Base-by-base conservation (phyloP, 768 basidiomycete genomes). In the Multifurca ochricompacta region DNA sequence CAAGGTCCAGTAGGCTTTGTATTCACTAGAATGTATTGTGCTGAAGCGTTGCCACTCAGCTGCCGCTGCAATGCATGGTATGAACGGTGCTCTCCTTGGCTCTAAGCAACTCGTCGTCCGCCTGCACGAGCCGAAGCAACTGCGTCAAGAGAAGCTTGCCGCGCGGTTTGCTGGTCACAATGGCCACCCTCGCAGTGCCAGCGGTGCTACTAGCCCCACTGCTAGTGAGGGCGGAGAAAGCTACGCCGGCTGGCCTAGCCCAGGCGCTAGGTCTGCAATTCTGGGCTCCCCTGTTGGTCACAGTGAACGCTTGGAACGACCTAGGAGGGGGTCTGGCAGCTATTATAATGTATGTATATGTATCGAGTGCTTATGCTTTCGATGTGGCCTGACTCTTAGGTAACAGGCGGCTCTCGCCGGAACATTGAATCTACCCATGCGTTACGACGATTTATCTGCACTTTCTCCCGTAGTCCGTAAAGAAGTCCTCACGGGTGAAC, bases 91-190 rank as follows among this genome's bases (percentile, higher is more conserved):
- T 13, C 70, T 78, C 25, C 54, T 94, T 25, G 88, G 87, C 28
- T 70, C 75, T 13, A 91, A 92, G 65, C 81, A 86, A 50, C 75
- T 95, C 35, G 85, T 89, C 1, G 92, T 95, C 25, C 80, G 92
- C 37, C 70, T 94, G 48, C 91, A 94, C 61, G 92, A 94, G 68
- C 91, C 91, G 8, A 93, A 91, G 66, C 87, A 91, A 65, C 69
- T 92, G n/a, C 79, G 92, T 19, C 87, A 91, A 66, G 89, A 91
- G 70, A 91, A 92, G 61, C 74, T 92, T 8, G 89, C 89, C 13
- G 83, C 85, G 52, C 77, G 88, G n/a, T 91, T 87, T 63, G 80
- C 73, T 44, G 70, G 79, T 6, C 80, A 83, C 60, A 88, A 87
- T 62, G 83, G 84, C 14, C 90, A 91, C 62, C 88, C 87, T 10